phyloP scores from a whole-genome alignment of 169 alveolate genomes.

The Eimeria tenella region DNA sequence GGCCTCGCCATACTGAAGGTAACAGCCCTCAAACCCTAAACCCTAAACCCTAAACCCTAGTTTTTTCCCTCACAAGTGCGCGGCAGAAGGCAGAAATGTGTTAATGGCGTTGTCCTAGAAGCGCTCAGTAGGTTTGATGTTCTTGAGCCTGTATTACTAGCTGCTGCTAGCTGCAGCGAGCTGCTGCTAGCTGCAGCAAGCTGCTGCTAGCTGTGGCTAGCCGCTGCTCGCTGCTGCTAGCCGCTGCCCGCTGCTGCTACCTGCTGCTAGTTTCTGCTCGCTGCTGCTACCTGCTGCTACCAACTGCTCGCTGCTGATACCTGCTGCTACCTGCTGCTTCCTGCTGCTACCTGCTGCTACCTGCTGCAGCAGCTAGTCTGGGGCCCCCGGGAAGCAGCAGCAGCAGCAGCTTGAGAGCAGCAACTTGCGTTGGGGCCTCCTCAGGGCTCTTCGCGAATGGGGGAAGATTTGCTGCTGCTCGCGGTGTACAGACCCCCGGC shows the following conservation, averaged over 20 bases:
- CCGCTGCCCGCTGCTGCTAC: neutral
- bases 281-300: no score
- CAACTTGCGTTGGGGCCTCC: neutral
- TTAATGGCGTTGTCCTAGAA: no score
- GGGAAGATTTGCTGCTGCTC: neutral
- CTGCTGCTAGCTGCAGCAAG: conserved; percentile 38
- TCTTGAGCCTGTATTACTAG: neutral
- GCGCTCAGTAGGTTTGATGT: no score
- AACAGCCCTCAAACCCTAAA: no score
- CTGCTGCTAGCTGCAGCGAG: conserved; percentile 30
- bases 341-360: conserved; percentile 40
- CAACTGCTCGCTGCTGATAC: neutral
- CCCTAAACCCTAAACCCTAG: no score
- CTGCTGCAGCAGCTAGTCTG: neutral
- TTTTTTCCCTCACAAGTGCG: no score
- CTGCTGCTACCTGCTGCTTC: neutral
- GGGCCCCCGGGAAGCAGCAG: no score
- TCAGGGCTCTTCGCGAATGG: neutral
- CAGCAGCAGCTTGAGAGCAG: no score
- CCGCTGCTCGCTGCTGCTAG: conserved; percentile 10
- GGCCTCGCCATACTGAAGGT: neutral
- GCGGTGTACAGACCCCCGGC: neutral
- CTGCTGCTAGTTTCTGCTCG: neutral
- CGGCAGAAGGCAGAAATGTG: no score
- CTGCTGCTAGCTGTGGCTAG: conserved; percentile 41